Conservation (phyloP, 2,329 filamentous ascomycete species). For the Claviceps sp. region DNA sequence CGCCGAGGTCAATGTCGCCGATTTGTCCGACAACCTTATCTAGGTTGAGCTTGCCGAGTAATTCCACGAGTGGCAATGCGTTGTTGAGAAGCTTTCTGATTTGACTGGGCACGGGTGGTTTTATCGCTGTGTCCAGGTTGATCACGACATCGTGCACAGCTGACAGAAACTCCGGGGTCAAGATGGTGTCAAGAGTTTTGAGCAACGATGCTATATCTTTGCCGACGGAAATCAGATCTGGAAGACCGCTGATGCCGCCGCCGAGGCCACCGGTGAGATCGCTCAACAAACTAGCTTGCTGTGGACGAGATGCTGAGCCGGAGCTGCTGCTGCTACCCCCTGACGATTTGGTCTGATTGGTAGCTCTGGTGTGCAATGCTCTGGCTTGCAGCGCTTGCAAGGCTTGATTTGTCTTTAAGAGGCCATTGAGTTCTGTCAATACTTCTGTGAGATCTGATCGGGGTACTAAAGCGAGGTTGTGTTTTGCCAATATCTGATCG, state of each 20-base stretch:
- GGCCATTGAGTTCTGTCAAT: constrained; percentile 26
- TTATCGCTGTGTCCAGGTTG: constrained; percentile 24
- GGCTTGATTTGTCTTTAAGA: constrained; percentile 21
- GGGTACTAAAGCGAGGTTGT: constrained; percentile 30
- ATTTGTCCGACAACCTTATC: constrained; percentile 19
- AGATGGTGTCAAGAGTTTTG: constrained; percentile 9
- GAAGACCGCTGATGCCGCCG: constrained; percentile 11
- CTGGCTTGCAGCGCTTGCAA: constrained; percentile 4
- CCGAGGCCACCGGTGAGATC: constrained; percentile 9
- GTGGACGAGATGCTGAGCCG: constrained; percentile 1
- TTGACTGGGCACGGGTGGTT: constrained; percentile 22
- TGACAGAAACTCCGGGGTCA: constrained; percentile 26
- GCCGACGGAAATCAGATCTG: constrained; percentile 11
- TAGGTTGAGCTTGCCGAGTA: constrained; percentile 20
- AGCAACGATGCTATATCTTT: constrained; percentile 13
- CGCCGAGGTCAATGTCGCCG: constrained; percentile 18
- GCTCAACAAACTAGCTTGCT: constrained; percentile 3
- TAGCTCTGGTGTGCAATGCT: not conserved
- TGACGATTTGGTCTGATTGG: not conserved
- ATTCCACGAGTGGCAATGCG: constrained; percentile 17
- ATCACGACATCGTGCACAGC: constrained; percentile 27
- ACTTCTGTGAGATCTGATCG: constrained; percentile 32
- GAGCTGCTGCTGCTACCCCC: not conserved
- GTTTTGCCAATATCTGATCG: constrained; percentile 27
- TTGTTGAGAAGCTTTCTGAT: constrained; percentile 14